Conservation (phyloP, 768 basidiomycete species). For the Lentinus tigrinus region DNA sequence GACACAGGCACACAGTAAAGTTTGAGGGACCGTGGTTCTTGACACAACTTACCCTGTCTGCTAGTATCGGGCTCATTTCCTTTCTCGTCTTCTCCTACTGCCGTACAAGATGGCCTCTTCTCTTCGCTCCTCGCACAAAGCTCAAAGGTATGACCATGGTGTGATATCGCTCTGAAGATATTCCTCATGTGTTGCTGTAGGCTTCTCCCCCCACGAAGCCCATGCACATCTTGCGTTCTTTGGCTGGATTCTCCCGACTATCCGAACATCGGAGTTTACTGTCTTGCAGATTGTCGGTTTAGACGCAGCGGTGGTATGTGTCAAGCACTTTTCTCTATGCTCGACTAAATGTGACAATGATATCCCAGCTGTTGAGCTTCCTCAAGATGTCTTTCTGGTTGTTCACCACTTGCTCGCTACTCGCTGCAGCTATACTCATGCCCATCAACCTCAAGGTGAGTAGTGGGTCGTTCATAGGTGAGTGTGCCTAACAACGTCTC, state of each 20-base stretch:
- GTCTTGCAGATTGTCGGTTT: conserved; percentile 95
- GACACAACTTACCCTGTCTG: conserved; percentile 82
- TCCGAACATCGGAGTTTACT: conserved; percentile 87
- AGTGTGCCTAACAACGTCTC: too few species aligned
- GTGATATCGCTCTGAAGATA: neutral
- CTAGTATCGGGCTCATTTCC: conserved; percentile 71
- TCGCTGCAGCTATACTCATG: conserved; percentile 85
- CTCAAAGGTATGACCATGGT: conserved; percentile 71
- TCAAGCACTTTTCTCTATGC: neutral
- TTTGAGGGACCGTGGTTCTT: conserved; percentile 96
- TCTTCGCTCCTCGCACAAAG: conserved; percentile 92
- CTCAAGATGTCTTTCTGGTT: conserved; percentile 94
- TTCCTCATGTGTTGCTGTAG: conserved; percentile 38
- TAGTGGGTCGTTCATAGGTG: too few species aligned
- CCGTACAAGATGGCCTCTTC: conserved; percentile 82
- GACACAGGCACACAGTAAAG: conserved; percentile 44
- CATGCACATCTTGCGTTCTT: conserved; percentile 86
- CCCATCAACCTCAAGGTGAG: conserved; percentile 88
- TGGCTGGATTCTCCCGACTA: conserved; percentile 94
- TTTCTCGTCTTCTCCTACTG: conserved; percentile 90
- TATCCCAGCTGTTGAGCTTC: conserved; percentile 82
- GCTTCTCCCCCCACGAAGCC: conserved; percentile 91
- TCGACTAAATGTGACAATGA: neutral
- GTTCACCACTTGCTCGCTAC: conserved; percentile 82
- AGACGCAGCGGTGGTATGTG: conserved; percentile 90